Conservation (phyloP, 148 eudicot genomes). For the Rhododendron mucronatum region DNA sequence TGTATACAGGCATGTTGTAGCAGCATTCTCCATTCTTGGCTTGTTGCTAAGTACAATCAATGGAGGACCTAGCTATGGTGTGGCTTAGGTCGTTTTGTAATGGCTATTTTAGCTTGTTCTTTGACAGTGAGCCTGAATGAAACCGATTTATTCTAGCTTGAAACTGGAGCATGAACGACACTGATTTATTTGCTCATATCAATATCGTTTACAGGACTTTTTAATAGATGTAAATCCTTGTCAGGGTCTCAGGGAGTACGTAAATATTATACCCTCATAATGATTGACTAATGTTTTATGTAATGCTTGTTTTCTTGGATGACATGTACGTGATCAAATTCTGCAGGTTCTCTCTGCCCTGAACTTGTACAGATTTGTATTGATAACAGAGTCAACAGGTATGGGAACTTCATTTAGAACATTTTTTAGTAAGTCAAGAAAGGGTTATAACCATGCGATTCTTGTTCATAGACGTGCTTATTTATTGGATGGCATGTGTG, state of each 20-base stretch:
- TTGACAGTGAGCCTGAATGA: neutral
- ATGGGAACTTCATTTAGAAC: neutral
- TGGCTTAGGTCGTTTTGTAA: neutral
- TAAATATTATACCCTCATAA: neutral
- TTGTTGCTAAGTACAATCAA: neutral
- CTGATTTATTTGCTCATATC: neutral
- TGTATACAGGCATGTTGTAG: neutral
- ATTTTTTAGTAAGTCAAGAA: neutral
- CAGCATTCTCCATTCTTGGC: neutral
- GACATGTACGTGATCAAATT: slow-evolving; percentile 12
- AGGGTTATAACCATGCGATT: neutral
- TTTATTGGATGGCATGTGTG: neutral
- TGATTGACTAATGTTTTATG: neutral
- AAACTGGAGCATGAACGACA: neutral
- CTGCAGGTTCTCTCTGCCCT: slow-evolving; percentile 85
- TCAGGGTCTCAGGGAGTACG: neutral
- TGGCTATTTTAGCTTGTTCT: neutral
- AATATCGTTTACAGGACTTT: neutral
- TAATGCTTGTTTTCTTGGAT: neutral
- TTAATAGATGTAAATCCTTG: neutral
- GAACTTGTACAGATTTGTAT: slow-evolving; percentile 77
- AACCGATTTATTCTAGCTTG: neutral
- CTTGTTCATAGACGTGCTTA: neutral
- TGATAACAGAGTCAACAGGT: slow-evolving; percentile 81
- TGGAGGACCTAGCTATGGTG: neutral